These are phyloP conservation scores for Antarctomyces pellizariae DNA, from an alignment of 495 filamentous ascomycete genomes.

Conservation along the genomic window DNA sequence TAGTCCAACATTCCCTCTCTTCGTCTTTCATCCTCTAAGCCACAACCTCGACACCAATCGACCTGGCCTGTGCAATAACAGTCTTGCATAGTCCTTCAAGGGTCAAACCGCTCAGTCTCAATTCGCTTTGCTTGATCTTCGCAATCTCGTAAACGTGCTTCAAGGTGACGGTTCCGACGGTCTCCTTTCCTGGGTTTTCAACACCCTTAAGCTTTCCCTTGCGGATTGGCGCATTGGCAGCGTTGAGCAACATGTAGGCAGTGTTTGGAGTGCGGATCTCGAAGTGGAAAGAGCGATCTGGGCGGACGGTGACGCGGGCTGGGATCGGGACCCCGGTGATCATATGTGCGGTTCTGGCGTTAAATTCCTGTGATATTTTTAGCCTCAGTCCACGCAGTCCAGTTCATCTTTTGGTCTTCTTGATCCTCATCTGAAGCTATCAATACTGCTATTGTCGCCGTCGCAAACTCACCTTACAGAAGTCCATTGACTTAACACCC, in stretches of 20 bases:
- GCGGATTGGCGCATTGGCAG: constrained; percentile 45
- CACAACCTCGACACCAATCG: constrained; percentile 63
- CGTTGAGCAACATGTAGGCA: constrained; percentile 64
- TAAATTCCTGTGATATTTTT: constrained; percentile 55
- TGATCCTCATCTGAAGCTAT: too few relatives aligned
- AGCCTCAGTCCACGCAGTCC: background rate
- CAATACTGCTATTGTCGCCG: background rate
- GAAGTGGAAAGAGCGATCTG: constrained; percentile 83
- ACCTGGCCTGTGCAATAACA: constrained; percentile 71
- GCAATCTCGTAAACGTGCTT: constrained; percentile 98
- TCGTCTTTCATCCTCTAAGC: constrained; percentile 32
- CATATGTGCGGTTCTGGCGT: constrained; percentile 79
- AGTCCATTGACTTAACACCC: constrained; percentile 98
- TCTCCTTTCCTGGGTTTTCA: constrained; percentile 53
- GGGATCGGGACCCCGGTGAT: constrained; percentile 68
- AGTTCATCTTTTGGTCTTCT: background rate
- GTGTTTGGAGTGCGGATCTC: constrained; percentile 83
- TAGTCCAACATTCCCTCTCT: constrained; percentile 3
- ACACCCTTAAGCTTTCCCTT: constrained; percentile 61
- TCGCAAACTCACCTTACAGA: constrained; percentile 59
- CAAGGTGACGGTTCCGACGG: constrained; percentile 57
- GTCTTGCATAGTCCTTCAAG: constrained; percentile 65
- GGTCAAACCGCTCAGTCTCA: constrained; percentile 53
- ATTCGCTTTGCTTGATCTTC: constrained; percentile 77
- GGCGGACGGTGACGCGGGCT: constrained; percentile 71